Conservation (phyloP, 2,329 filamentous ascomycete genomes). For the Aspergillus sp. region DNA sequence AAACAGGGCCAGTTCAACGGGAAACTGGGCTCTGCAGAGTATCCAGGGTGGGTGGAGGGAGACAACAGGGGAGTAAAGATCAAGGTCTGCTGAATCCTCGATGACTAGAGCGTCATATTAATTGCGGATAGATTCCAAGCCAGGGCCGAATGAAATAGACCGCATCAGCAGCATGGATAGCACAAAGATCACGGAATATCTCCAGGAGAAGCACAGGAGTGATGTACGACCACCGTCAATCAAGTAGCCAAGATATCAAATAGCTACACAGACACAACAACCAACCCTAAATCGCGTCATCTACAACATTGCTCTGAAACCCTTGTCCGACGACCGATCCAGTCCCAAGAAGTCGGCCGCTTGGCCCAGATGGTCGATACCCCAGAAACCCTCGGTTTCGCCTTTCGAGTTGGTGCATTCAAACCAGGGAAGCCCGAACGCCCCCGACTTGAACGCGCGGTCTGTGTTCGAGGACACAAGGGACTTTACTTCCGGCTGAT, state of each 20-base stretch:
- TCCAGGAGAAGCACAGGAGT: slow-evolving; percentile 22
- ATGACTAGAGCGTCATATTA: slow-evolving; percentile 1
- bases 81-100: slow-evolving; percentile 1
- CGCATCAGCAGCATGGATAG: slow-evolving; percentile 19
- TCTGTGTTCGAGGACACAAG: slow-evolving; percentile 42
- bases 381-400: slow-evolving; percentile 49
- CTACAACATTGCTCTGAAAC: slow-evolving; percentile 22
- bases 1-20: neutral
- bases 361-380: slow-evolving; percentile 51
- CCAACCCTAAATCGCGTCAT: neutral
- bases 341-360: slow-evolving; percentile 45
- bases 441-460: slow-evolving; percentile 42
- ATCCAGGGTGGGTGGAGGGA: slow-evolving; percentile 6
- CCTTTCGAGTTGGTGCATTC: slow-evolving; percentile 46
- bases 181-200: slow-evolving; percentile 24
- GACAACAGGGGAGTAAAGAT: slow-evolving; percentile 1
- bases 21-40: slow-evolving; percentile 6
- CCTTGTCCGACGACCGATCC: slow-evolving; percentile 25
- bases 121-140: slow-evolving; percentile 1
- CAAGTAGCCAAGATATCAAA: slow-evolving; percentile 4
- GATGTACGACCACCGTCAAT: slow-evolving; percentile 5
- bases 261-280: slow-evolving; percentile 1
- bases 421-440: slow-evolving; percentile 55
- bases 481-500: slow-evolving; percentile 37
- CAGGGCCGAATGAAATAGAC: slow-evolving; percentile 11